Evolutionary conservation across 2,329 filamentous ascomycete genomes (phyloP), one percentile per base, ranked within the genome.

Genomic region (Calonectria hawksworthii): DNA sequence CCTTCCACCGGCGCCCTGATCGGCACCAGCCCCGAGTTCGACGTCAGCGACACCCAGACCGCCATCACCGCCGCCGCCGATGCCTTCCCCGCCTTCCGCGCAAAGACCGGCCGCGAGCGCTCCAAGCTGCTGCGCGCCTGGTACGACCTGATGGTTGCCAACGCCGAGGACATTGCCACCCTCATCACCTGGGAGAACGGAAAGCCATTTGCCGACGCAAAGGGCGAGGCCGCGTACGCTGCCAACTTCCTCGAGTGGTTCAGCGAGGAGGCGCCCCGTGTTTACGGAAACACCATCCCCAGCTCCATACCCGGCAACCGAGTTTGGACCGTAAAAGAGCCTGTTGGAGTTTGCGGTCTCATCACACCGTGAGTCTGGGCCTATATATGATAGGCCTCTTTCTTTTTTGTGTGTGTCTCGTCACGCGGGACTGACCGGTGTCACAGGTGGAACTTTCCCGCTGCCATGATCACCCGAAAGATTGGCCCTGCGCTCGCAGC

Each of bases 101-200:
- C 90, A 78, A 92, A 90, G 80, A 95, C 94, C 0, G 94, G 93
- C 73, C 93, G 95, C 72, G 91, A 96, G 86, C 91, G 94, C 74
- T 90, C 94, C 67, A 92, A 92, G 84, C 87, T 96, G 82, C 88
- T 98, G 77, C 90, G 94, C 70, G 93, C 92, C 83, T 98, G 95
- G 95, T 95, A 95, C 85, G 93, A 96, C 78, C 88, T 96, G 78
- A 92, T 97, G 88, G 84, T 93, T 38, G 94, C 94, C 75, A 96
- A 98, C 80, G 89, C 91, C 61, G 94, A 96, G 36, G 95, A 98
- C 83, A 88, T 98, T 38, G 94, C 95, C 10, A 95, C 89, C 75
- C 89, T 98, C 75, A 96, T 98, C 81, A 97, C 95, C 50, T 95
- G 94, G 92, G 95, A 98, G 87, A 98, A 98, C 79, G 95, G 95